Evolutionary conservation across 2,329 filamentous ascomycete genomes (phyloP), one percentile per base, ranked within the genome.

Genomic region (Aspergillus ochraceus): DNA sequence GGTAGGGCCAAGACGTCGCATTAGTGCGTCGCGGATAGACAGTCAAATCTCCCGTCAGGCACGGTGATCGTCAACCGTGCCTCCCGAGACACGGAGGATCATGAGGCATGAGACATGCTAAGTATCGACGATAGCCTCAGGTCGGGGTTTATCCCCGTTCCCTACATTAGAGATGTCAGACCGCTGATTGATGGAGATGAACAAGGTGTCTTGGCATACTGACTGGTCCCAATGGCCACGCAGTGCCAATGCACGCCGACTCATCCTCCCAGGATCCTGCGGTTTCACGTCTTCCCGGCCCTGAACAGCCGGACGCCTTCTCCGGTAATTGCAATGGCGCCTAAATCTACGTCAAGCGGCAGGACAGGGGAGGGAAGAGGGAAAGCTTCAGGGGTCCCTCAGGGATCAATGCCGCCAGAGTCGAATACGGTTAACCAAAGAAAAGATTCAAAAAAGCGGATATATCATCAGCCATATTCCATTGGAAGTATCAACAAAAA

Each of bases 401-500:
- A 36, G 11, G 32, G 32, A 36, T 36, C 32, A 14, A 36, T 36
- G 32, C 32, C 32, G 10, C 42, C 14, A 46, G 9, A 47, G 12
- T 47, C 45, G 26, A 29, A 47, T 47, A 47, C 45, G 45, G 6
- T 12, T 47, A 47, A 47, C 6, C 45, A 42, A 36, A 12, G 30
- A 36, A 12, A 14, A 42, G 9, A 42, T 17, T 17, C 14, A 49
- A 22, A 29, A 36, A 30, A 12, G 3, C n/a, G 10, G 17, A 17
- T n/a, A 22, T 30, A 56, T 56, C 54, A 50, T 56, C 30, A 56
- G 19, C 30, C 54, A 49, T 56, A 51, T 56, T 47, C 54, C 49
- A 56, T 56, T 42, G 26, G 54, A 42, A 56, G 22, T 56, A 56
- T 56, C 29, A 49, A 56, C 54, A 55, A 55, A 49, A 49, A 49